Evolutionary conservation across 371 early-diverging fungal species (phyloP), one percentile per base, ranked within the genome.

Genomic region (Batkoa obscura): DNA sequence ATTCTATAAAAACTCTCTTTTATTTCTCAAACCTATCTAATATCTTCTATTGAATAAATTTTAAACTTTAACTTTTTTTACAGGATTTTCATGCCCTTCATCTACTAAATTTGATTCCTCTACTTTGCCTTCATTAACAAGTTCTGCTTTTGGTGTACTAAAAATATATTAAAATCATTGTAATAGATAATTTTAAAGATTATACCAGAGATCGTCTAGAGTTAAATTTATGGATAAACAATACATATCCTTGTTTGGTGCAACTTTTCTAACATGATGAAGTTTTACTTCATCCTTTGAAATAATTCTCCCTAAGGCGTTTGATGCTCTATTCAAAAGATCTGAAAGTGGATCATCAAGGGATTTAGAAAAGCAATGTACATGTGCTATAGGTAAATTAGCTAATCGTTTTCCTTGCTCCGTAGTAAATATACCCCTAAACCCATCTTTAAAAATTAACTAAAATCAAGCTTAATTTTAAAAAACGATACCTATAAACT

Each of bases 191-290:
- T n/a, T n/a, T n/a, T n/a, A n/a, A n/a, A n/a, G n/a, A n/a, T n/a
- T n/a, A n/a, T 53, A 53, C 53, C 30, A n/a, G n/a, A 53, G 53
- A 53, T 53, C 64, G 15, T 71, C 75, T 9, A 70, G 63, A 34
- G 75, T 80, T 42, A 90, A 62, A 13, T 72, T 70, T 63, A 98
- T 88, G 3, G 87, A 83, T 39, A 94, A 68, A 60, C 98, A 96
- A 62, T 86, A 83, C 98, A 98, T 96, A 47, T 94, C 90, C 73
- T 95, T 98, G 59, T 90, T 90, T 1, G 98, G 98, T 1, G 98
- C 94, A 0, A 98, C 98, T 52, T 81, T 84, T 32, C 96, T 79
- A 1, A 98, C 96, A 60, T 72, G 77, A 59, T 85, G 81, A 0
- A 88, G 59, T 1, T 64, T 61, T 23, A 74, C 65, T 23, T 67